Evolutionary conservation across 805 yeast genomes (phyloP).

Genomic region (Sugiyamaella smithiae): DNA sequence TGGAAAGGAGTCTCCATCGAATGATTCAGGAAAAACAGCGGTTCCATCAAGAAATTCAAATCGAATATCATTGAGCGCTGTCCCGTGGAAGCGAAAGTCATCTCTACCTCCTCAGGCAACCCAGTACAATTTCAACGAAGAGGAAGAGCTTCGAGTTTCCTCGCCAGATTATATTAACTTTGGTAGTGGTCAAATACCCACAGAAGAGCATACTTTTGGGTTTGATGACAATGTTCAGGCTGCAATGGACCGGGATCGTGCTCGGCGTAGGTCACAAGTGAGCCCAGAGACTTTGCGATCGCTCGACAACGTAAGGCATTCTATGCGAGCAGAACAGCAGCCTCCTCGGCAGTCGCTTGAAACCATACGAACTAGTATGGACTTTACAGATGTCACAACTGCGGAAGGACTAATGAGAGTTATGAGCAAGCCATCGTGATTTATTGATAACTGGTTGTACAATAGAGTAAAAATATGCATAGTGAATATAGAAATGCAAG

Average conservation of each 20-base stretch:
- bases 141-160: conserved; percentile 5
- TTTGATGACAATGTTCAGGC: no score
- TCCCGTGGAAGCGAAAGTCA: conserved; percentile 11
- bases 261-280: conserved; percentile 8
- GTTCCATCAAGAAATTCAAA: background rate
- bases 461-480: conserved; percentile 4
- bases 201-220: conserved; percentile 15
- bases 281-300: conserved; percentile 22
- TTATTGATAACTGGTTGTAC: conserved; percentile 4
- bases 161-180: conserved; percentile 16
- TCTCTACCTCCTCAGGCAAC: conserved; percentile 2
- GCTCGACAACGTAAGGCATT: conserved; percentile 27
- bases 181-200: conserved; percentile 15
- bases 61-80: background rate
- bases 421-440: conserved; percentile 16
- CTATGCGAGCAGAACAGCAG: conserved; percentile 25
- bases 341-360: conserved; percentile 24
- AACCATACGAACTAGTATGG: conserved; percentile 24
- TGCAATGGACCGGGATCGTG: background rate
- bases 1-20: background rate
- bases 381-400: conserved; percentile 33
- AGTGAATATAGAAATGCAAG: background rate
- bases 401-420: conserved; percentile 34
- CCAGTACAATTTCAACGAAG: conserved; percentile 7
- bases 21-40: background rate